Evolutionary conservation across 768 basidiomycete species (phyloP).

Genomic region (Mycena leptocephala): DNA sequence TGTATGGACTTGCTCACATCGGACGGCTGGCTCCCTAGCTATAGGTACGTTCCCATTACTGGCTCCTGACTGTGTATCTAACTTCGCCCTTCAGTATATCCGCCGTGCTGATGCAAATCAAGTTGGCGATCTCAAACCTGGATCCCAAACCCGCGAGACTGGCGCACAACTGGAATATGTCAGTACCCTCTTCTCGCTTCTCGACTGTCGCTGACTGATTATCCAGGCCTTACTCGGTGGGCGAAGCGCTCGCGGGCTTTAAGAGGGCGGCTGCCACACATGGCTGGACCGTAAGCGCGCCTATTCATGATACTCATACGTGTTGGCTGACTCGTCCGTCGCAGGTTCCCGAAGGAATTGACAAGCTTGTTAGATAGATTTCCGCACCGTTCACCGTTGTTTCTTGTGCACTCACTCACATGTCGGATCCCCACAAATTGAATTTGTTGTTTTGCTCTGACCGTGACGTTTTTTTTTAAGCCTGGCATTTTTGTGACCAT

Average conservation of each 20-base stretch:
- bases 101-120: slow-evolving; percentile 51
- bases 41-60: slow-evolving; percentile 58
- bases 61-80: background rate
- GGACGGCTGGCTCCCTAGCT: slow-evolving; percentile 81
- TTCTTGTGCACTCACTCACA: background rate
- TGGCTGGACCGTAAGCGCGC: slow-evolving; percentile 68
- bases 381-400: background rate
- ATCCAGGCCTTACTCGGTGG: slow-evolving; percentile 64
- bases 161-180: slow-evolving; percentile 66
- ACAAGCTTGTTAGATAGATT: slow-evolving; percentile 52
- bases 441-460: background rate
- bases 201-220: background rate
- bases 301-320: background rate
- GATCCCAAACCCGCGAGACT: slow-evolving; percentile 78
- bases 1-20: slow-evolving; percentile 83
- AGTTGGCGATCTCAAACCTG: slow-evolving; percentile 75
- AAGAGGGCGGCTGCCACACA: slow-evolving; percentile 78
- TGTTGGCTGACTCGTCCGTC: background rate
- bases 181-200: slow-evolving; percentile 28
- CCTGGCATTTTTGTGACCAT: too few species aligned
- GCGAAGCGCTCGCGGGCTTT: slow-evolving; percentile 76
- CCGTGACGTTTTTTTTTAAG: too few species aligned
- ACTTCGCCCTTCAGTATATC: slow-evolving; percentile 53
- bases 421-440: slow-evolving; percentile 15
- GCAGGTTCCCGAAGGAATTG: slow-evolving; percentile 54